Evolutionary conservation across 371 early-diverging fungal genomes (phyloP).

Genomic region (Apophysomyces sp.): DNA sequence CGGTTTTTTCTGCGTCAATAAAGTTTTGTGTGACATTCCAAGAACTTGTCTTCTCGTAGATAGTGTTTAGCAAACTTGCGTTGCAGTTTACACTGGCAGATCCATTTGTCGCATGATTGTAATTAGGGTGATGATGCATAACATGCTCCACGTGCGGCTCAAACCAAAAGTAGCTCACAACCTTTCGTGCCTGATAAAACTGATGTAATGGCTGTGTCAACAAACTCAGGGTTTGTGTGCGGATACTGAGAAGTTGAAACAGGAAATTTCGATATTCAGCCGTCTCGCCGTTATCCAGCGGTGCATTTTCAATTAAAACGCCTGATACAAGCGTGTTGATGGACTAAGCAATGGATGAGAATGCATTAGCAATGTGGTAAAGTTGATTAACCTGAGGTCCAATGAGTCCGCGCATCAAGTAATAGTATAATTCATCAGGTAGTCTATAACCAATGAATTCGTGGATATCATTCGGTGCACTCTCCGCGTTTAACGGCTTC

Average conservation of each 20-base stretch:
- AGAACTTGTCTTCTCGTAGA: slow-evolving; percentile 42
- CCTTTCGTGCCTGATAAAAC: slow-evolving; percentile 66
- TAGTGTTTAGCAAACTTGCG: slow-evolving; percentile 47
- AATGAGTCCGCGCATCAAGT: slow-evolving; percentile 70
- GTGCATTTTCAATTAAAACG: slow-evolving; percentile 69
- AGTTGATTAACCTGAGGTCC: slow-evolving; percentile 52
- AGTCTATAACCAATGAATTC: slow-evolving; percentile 81
- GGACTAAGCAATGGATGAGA: slow-evolving; percentile 24
- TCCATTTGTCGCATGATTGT: slow-evolving; percentile 11
- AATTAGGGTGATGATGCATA: slow-evolving; percentile 40
- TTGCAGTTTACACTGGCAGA: slow-evolving; percentile 21
- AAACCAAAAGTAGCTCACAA: slow-evolving; percentile 67
- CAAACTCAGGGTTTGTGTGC: slow-evolving; percentile 60
- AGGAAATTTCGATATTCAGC: slow-evolving; percentile 73
- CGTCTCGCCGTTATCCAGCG: slow-evolving; percentile 81
- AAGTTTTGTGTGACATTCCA: slow-evolving; percentile 42
- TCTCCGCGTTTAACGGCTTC: slow-evolving; percentile 65
- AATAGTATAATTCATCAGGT: slow-evolving; percentile 75
- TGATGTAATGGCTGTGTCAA: slow-evolving; percentile 65
- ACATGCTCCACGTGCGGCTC: slow-evolving; percentile 55
- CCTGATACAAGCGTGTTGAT: slow-evolving; percentile 71
- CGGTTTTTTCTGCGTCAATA: slow-evolving; percentile 31
- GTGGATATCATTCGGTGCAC: slow-evolving; percentile 78
- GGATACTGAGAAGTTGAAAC: slow-evolving; percentile 54
- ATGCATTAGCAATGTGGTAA: neutral